Percentiles rank a stretch among this genome's conserved stretches.
Conservation (phyloP, 805 yeast species). For the Schwanniomyces polymorphus region DNA sequence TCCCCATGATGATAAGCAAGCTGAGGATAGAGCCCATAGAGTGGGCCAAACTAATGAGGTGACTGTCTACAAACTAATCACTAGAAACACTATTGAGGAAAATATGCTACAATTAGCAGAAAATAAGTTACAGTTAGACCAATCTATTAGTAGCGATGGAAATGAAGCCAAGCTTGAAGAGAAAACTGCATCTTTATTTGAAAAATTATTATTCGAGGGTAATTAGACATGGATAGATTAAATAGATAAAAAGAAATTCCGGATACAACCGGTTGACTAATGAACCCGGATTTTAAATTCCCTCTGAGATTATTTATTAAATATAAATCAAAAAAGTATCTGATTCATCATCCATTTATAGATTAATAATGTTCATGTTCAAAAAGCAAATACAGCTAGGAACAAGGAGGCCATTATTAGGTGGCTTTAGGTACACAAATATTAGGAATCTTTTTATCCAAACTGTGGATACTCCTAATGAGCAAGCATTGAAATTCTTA, state of each 20-base stretch:
- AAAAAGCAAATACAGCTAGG: neutral
- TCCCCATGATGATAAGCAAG: constrained; percentile 98
- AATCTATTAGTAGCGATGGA: constrained; percentile 48
- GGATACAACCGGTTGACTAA: neutral
- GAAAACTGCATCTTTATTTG: constrained; percentile 53
- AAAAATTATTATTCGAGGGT: constrained; percentile 41
- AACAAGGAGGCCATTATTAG: neutral
- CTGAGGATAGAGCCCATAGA: constrained; percentile 97
- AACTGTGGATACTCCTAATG: constrained; percentile 84
- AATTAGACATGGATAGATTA: constrained; percentile 2
- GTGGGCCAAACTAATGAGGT: constrained; percentile 93
- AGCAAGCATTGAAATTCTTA: constrained; percentile 78
- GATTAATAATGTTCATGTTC: neutral
- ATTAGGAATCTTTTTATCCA: constrained; percentile 58
- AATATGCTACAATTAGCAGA: constrained; percentile 83
- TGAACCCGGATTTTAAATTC: neutral
- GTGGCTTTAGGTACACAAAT: neutral
- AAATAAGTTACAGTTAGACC: constrained; percentile 86
- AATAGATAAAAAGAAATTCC: constrained; percentile 6
- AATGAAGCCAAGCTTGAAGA: constrained; percentile 48
- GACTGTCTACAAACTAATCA: constrained; percentile 70
- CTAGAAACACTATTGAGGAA: constrained; percentile 81
- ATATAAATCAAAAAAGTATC: neutral
- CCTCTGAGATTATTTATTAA: neutral
- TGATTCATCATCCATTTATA: neutral